These are phyloP conservation scores for Nyctanthes arbortristis DNA, from an alignment of 257 asterid species.

Conservation along the genomic window DNA sequence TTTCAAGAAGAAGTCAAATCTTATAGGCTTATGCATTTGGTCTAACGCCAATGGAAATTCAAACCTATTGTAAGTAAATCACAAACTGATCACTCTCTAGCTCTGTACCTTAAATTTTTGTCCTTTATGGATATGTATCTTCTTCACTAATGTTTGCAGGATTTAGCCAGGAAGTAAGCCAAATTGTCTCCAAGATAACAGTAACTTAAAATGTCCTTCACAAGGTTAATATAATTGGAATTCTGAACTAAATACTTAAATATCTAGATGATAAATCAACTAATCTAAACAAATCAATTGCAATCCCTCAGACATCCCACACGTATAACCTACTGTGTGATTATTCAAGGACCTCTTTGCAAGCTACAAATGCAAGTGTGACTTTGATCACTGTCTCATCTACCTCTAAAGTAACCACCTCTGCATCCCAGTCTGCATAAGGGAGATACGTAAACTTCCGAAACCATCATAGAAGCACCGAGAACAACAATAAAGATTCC, in stretches of 20 bases:
- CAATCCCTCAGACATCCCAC: neutral
- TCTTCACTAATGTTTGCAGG: slow-evolving; percentile 4
- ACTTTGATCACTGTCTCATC: neutral
- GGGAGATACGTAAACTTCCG: neutral
- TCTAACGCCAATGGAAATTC: neutral
- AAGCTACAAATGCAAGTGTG: neutral
- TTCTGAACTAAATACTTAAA: neutral
- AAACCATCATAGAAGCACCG: slow-evolving; percentile 1
- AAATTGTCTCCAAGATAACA: neutral
- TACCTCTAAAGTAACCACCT: neutral
- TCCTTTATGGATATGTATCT: neutral
- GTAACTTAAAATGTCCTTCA: neutral
- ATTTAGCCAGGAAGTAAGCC: neutral
- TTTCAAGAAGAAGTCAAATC: slow-evolving; percentile 9
- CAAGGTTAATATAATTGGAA: neutral
- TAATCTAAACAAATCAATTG: neutral
- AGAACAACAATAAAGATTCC: neutral
- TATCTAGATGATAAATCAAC: neutral
- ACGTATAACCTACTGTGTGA: neutral
- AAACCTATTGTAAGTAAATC: neutral
- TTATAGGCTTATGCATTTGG: neutral
- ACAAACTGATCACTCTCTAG: neutral
- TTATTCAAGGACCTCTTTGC: neutral
- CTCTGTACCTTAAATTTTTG: neutral
- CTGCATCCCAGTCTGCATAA: neutral